Evolutionary conservation across 306 rosid genomes (phyloP).

Genomic region (Lathyrus oleraceus): DNA sequence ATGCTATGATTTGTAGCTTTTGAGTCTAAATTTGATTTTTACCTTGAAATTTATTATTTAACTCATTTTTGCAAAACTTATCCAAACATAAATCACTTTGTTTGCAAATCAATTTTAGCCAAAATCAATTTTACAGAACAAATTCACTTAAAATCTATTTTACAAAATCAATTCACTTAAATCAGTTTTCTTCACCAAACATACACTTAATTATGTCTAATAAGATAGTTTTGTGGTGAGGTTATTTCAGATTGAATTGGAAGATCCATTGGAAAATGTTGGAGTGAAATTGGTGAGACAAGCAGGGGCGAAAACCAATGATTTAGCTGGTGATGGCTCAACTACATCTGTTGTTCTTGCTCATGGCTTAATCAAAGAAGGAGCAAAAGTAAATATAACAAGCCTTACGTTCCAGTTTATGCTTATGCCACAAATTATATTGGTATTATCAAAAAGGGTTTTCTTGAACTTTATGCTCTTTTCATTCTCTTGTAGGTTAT

Average conservation of each 20-base stretch:
- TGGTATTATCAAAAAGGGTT: background rate
- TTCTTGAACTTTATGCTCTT: constrained; percentile 6
- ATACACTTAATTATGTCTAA: background rate
- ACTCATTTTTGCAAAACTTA: too few species aligned
- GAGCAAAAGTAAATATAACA: constrained; percentile 64
- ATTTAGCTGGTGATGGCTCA: constrained; percentile 92
- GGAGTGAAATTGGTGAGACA: constrained; percentile 96
- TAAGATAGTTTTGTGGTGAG: background rate
- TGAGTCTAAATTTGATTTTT: too few species aligned
- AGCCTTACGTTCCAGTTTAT: constrained; percentile 1
- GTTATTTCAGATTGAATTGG: constrained; percentile 74
- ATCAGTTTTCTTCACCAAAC: too few species aligned
- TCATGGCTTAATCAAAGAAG: constrained; percentile 89
- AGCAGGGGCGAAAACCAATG: constrained; percentile 96
- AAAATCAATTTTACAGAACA: too few species aligned
- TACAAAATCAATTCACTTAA: too few species aligned
- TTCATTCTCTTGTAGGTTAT: constrained; percentile 57
- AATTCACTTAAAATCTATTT: too few species aligned
- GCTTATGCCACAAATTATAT: background rate
- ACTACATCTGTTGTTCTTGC: constrained; percentile 90
- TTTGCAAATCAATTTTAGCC: too few species aligned
- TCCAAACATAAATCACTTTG: too few species aligned
- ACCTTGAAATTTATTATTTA: too few species aligned
- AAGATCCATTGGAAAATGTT: constrained; percentile 89
- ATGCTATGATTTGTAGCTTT: too few species aligned